Conservation (phyloP, 257 asterid species). For the Ocimum tenuiflorum region DNA sequence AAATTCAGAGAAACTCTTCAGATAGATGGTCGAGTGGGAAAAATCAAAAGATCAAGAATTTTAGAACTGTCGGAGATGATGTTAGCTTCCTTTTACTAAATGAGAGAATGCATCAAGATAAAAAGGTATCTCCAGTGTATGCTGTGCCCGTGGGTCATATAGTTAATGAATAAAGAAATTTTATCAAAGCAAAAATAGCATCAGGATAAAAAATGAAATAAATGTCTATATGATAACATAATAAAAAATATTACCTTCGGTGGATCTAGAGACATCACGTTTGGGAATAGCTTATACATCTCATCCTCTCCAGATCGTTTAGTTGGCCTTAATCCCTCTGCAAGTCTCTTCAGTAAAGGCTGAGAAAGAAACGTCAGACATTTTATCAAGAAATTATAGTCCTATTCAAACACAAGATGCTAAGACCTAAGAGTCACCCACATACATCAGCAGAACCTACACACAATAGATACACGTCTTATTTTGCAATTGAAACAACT, state of each 20-base stretch:
- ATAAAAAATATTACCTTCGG: constrained; percentile 57
- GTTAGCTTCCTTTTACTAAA: not conserved
- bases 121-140: constrained; percentile 7
- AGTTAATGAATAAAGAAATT: constrained; percentile 1
- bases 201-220: not conserved
- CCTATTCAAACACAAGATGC: not conserved
- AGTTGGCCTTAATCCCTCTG: constrained; percentile 62
- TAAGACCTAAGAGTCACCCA: not conserved
- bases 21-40: not conserved
- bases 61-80: not conserved
- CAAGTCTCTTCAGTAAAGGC: constrained; percentile 82
- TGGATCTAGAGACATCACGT: constrained; percentile 54
- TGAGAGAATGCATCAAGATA: not conserved
- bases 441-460: constrained; percentile 9
- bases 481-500: not conserved
- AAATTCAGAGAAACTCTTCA: not conserved
- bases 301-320: constrained; percentile 64
- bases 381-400: constrained; percentile 10
- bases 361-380: constrained; percentile 32
- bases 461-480: constrained; percentile 1
- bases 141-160: not conserved
- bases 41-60: not conserved
- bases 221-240: not conserved
- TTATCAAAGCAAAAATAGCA: constrained; percentile 5
- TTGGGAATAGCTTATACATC: constrained; percentile 64